Evolutionary conservation across 1,284 basidiomycete species (phyloP).

Genomic region (Heterobasidion annosum): DNA sequence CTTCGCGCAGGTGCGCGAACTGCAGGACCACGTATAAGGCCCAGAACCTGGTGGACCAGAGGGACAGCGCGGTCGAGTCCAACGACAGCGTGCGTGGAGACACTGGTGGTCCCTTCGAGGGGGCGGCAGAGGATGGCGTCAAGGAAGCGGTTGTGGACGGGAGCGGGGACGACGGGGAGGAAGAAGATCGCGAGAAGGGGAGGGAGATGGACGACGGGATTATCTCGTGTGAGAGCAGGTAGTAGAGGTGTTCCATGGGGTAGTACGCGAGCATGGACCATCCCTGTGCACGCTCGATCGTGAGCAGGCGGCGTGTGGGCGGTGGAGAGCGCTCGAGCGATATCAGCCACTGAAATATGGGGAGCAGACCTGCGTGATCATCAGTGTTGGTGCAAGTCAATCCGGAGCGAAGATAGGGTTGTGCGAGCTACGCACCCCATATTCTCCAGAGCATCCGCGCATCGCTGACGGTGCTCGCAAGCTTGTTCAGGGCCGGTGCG

Average conservation of each 20-base stretch:
- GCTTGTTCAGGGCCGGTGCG: conserved; percentile 44
- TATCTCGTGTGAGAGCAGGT: conserved; percentile 55
- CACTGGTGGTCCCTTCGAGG: conserved; percentile 13
- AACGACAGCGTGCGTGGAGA: conserved; percentile 21
- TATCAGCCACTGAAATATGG: conserved; percentile 72
- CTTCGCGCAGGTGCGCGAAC: conserved; percentile 61
- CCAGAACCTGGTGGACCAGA: conserved; percentile 77
- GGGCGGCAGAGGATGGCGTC: conserved; percentile 22
- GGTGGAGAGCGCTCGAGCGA: conserved; percentile 60
- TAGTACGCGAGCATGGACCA: conserved; percentile 82
- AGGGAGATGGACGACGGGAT: conserved; percentile 45
- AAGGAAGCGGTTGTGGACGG: conserved; percentile 4
- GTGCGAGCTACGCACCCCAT: conserved; percentile 48
- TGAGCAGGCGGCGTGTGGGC: conserved; percentile 58
- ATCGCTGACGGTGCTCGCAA: conserved; percentile 50
- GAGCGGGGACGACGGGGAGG: neutral
- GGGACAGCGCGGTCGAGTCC: conserved; percentile 36
- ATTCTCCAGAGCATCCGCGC: conserved; percentile 67
- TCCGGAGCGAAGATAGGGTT: conserved; percentile 1
- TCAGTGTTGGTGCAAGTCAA: neutral
- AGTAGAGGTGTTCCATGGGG: conserved; percentile 73
- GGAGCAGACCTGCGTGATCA: conserved; percentile 48
- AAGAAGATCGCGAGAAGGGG: conserved; percentile 22
- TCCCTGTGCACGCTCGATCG: conserved; percentile 74
- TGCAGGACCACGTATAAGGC: conserved; percentile 67